Conservation (phyloP, 805 yeast genomes). For the Starmera amethionina region DNA sequence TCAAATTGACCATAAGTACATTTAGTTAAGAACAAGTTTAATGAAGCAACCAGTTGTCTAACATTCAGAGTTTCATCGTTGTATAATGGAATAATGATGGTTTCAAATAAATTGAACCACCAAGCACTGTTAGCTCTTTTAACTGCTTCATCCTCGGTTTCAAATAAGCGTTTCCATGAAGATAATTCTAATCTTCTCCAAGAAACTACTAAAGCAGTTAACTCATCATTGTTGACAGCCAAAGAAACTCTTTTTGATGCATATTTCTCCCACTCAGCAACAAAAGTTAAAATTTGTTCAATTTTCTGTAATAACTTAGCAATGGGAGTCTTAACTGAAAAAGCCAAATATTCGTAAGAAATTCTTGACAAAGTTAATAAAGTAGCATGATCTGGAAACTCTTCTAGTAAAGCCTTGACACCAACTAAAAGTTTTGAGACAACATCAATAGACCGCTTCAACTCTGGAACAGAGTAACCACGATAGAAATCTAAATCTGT, state of each 20-base stretch:
- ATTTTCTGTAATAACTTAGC: constrained; percentile 71
- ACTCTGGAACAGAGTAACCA: constrained; percentile 51
- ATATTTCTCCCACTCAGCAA: constrained; percentile 90
- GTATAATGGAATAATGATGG: constrained; percentile 43
- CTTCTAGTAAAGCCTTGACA: constrained; percentile 37
- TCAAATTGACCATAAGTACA: constrained; percentile 68
- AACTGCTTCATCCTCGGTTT: constrained; percentile 44
- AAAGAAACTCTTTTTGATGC: constrained; percentile 74
- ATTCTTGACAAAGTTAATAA: constrained; percentile 56
- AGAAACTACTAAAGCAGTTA: constrained; percentile 64
- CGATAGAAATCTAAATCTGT: constrained; percentile 51
- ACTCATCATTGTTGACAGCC: constrained; percentile 38
- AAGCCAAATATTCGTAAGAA: constrained; percentile 54
- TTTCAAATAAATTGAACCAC: constrained; percentile 90
- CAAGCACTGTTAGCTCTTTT: constrained; percentile 56
- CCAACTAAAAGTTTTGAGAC: constrained; percentile 34
- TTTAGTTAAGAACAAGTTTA: constrained; percentile 68
- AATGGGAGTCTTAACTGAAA: constrained; percentile 59
- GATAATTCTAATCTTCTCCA: constrained; percentile 88
- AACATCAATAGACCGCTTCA: constrained; percentile 45
- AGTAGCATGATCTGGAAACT: constrained; percentile 96
- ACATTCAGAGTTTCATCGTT: constrained; percentile 27
- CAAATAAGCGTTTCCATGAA: constrained; percentile 75
- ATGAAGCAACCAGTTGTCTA: constrained; percentile 38
- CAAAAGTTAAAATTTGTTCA: constrained; percentile 75